Evolutionary conservation across 768 basidiomycete genomes (phyloP).

Genomic region (Lactarius quietus): DNA sequence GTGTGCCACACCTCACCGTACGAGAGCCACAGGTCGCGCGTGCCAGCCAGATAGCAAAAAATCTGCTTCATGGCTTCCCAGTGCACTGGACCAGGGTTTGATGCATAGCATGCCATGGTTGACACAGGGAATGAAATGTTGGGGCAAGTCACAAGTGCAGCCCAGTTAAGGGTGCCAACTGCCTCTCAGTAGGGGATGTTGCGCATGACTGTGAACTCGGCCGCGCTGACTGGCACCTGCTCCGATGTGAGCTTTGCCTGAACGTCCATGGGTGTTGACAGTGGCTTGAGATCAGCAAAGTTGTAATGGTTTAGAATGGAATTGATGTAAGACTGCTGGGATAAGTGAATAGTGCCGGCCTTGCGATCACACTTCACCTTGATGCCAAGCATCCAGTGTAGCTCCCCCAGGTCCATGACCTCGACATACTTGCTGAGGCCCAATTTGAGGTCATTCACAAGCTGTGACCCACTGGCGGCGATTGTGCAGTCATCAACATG

Average conservation of each 20-base stretch:
- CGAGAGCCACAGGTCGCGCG: conserved; percentile 24
- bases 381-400: conserved; percentile 9
- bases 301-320: conserved; percentile 28
- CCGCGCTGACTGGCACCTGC: background rate
- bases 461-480: no score
- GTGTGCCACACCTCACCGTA: conserved; percentile 18
- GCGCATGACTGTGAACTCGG: conserved; percentile 18
- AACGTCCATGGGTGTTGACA: conserved; percentile 32
- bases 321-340: background rate
- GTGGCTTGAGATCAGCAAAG: conserved; percentile 29
- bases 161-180: conserved; percentile 27
- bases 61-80: conserved; percentile 40
- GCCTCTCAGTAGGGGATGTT: no score
- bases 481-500: no score
- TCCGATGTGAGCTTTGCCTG: background rate
- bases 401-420: background rate
- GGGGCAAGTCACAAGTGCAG: conserved; percentile 35
- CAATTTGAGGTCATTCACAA: background rate
- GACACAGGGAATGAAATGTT: conserved; percentile 40
- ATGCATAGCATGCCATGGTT: conserved; percentile 35
- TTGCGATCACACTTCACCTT: conserved; percentile 10
- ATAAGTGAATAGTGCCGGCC: background rate
- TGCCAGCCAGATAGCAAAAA: conserved; percentile 33
- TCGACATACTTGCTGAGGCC: conserved; percentile 6
- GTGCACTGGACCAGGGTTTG: conserved; percentile 35